Evolutionary conservation across 2,329 filamentous ascomycete genomes (phyloP), one percentile per base, ranked within the genome.

Genomic region (Pseudocercospora cruenta): DNA sequence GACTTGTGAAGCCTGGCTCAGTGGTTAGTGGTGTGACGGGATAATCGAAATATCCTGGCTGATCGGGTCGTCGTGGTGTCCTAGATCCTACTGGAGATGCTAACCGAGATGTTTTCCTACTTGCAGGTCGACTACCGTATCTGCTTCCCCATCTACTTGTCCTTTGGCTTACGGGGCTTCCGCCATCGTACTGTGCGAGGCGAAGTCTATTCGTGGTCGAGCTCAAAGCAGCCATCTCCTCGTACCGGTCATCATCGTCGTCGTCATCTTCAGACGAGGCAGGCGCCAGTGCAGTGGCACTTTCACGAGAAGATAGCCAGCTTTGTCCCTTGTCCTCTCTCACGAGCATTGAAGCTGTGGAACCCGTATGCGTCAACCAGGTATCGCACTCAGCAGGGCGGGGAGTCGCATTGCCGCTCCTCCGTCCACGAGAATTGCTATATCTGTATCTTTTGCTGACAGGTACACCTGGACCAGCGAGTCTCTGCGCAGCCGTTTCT

Each of bases 301-400:
- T 62, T 51, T 65, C 61, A 26, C 85, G 80, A 60, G 86, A 83
- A 2, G 81, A 79, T 2, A 88, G 80, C 87, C 87, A 89, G 63
- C 83, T 84, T 72, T 88, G 86, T n/a, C 87, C 87, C 70, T 89
- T 88, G 64, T 83, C 83, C 70, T 89, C 86, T 43, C 86, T 80
- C 4, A 86, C 83, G 21, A 86, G 82, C 4, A 84, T 83, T 1
- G 86, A 84, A 4, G 88, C 83, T 0, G 83, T 82, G 7, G 86
- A 80, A 2, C 86, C 86, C 0, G 87, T 84, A 60, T 87, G 84
- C 53, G 87, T 82, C 62, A 89, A 79, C 87, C 87, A 89, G 73
- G 86, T 85, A 58, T 86, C 81, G 60, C 68, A 67, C 8, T 71
- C 74, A 10, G 54, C 19, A n/a, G 66, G 61, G 14, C 60, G 66